Evolutionary conservation across 2,329 filamentous ascomycete species (phyloP).

Genomic region (Aspergillus aculeatinus): DNA sequence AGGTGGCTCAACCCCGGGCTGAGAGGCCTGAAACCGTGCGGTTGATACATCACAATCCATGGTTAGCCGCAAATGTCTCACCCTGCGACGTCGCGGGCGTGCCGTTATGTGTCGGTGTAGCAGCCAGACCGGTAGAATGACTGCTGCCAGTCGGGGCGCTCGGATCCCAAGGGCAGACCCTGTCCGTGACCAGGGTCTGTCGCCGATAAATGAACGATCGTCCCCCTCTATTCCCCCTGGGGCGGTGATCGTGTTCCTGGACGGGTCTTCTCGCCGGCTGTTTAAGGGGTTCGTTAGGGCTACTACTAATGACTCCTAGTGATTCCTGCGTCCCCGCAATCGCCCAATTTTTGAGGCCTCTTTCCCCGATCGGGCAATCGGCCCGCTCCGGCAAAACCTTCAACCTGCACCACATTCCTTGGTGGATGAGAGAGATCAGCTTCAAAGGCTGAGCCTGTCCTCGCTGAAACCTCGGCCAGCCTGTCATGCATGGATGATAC

Average conservation of each 20-base stretch:
- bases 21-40: not conserved
- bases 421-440: not conserved
- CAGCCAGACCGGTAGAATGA: not conserved
- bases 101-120: constrained; percentile 6
- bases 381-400: not conserved
- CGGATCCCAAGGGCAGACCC: not conserved
- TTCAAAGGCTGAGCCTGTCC: not conserved
- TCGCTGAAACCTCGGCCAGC: not conserved
- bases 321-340: not conserved
- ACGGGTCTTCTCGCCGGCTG: not conserved
- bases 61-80: not conserved
- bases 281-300: not conserved
- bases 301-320: not conserved
- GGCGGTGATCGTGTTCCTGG: not conserved
- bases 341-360: not conserved
- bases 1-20: not conserved
- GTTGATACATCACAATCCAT: not conserved
- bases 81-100: not conserved
- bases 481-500: not conserved
- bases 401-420: not conserved
- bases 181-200: constrained; percentile 1
- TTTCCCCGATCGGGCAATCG: not conserved
- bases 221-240: not conserved
- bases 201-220: not conserved
- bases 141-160: not conserved